These are phyloP conservation scores for Nannochloropsis salina DNA, from an alignment of 108 stramenopile genomes.

Conservation along the genomic window DNA sequence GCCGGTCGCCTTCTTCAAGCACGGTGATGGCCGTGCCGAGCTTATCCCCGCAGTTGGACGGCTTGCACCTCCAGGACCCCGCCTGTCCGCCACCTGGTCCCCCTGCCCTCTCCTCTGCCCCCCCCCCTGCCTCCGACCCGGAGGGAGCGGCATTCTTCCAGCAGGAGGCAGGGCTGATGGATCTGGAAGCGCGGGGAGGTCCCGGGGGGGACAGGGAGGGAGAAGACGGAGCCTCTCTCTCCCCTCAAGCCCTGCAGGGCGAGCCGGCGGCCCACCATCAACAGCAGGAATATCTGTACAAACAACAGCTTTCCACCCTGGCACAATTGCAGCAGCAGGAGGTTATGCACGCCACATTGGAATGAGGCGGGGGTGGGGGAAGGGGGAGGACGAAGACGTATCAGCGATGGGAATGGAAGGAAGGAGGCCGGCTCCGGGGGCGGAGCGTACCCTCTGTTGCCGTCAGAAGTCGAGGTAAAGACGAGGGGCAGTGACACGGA, in stretches of 20 bases:
- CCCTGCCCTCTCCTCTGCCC: background rate
- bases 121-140: background rate
- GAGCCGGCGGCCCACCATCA: background rate
- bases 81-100: background rate
- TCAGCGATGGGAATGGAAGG: background rate
- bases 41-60: too few species aligned
- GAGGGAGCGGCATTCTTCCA: background rate
- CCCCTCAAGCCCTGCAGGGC: background rate
- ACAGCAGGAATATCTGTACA: slow-evolving; percentile 13
- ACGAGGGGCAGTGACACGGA: too few species aligned
- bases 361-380: background rate
- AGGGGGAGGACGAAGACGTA: background rate
- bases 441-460: too few species aligned
- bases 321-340: background rate
- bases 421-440: background rate
- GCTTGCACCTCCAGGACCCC: background rate
- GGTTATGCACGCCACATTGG: background rate
- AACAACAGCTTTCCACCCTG: background rate
- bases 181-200: background rate
- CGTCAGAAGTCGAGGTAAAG: too few species aligned
- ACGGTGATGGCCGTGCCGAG: too few species aligned
- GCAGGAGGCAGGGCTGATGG: background rate
- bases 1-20: too few species aligned
- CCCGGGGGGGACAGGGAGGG: too few species aligned
- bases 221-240: background rate